Evolutionary conservation across 2,329 filamentous ascomycete genomes (phyloP).

Genomic region (Colletotrichum simmondsii): DNA sequence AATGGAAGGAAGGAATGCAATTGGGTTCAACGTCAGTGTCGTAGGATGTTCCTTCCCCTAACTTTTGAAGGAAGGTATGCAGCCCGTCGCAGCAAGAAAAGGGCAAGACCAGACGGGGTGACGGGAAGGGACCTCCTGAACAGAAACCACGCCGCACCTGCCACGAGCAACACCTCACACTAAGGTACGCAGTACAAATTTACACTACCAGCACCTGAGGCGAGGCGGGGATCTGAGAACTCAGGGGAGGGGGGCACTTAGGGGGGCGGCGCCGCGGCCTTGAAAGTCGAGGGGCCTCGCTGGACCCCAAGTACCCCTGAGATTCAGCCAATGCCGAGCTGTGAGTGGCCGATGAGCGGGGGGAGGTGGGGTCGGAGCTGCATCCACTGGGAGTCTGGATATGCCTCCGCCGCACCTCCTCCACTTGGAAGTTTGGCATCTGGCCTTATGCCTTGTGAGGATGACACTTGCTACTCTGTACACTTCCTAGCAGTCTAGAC

Average conservation of each 20-base stretch:
- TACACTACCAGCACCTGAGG: neutral
- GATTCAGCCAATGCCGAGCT: neutral
- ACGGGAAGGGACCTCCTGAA: too few relatives aligned
- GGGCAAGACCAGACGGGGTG: neutral
- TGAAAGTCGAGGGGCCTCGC: conserved; percentile 1
- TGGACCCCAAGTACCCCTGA: conserved; percentile 32
- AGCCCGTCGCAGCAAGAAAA: neutral
- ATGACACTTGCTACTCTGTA: too few relatives aligned
- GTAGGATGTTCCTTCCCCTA: too few relatives aligned
- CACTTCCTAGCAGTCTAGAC: too few relatives aligned
- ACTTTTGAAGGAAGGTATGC: too few relatives aligned
- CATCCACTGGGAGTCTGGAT: neutral
- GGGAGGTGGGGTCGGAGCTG: conserved; percentile 1
- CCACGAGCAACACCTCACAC: too few relatives aligned
- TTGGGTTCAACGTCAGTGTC: neutral
- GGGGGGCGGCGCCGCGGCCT: neutral
- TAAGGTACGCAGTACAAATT: too few relatives aligned
- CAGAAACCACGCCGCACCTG: too few relatives aligned
- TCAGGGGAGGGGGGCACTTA: neutral
- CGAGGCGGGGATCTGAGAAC: neutral
- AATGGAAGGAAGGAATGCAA: neutral
- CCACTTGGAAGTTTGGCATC: neutral
- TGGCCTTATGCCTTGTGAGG: neutral
- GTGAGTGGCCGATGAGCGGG: conserved; percentile 11
- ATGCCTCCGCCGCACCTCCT: conserved; percentile 20